Base-by-base conservation (phyloP, 2,329 filamentous ascomycete species). In the Sporothrix pseudoabietina region DNA sequence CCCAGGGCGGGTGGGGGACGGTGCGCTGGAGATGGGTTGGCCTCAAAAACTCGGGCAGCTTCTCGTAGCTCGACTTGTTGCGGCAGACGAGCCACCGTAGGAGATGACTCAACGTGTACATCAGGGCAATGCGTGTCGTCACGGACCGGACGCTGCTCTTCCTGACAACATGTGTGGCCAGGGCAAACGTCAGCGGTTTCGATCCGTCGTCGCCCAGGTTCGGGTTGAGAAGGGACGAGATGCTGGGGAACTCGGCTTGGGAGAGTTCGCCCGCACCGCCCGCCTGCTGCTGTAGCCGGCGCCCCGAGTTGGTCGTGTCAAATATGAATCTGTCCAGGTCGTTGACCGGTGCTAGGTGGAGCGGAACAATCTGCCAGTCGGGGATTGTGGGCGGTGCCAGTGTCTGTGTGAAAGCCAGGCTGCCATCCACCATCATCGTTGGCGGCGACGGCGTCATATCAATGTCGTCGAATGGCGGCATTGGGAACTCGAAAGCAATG, bases 1-100 rank as follows among this genome's bases (percentile, higher is more conserved):
- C 75, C 78, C 78, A 79, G 1, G 76, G 74, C 0, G 78, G 78
- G 63, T 79, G 78, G 0, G 78, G 76, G 1, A 78, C 75, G 6
- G 74, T 78, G 9, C 73, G 69, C 54, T 79, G 78, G 8, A 78
- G 74, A 10, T 76, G 73, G 0, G 77, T 79, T 5, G 78, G 77
- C 19, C 73, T 68, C 30, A 78, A 70, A 57, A 75, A 78, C 0
- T 59, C 75, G 4, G 78, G 78, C 16, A 79, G 76, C 47, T 75
- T 73, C 4, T 76, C 75, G 75, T 78, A 78, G 57, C 72, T 78
- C 49, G 76, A 73, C 69, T 77, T 75, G 52, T 76, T 76, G 35
- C 75, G 76, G 63, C 77, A 78, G 10, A 77, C 72, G 35, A 78
- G 77, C 78, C 76, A 77, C 6, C 74, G 69, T 10, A 77, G 65